Base-by-base conservation (phyloP, 2,329 filamentous ascomycete genomes). In the Beauveria brongniartii region DNA sequence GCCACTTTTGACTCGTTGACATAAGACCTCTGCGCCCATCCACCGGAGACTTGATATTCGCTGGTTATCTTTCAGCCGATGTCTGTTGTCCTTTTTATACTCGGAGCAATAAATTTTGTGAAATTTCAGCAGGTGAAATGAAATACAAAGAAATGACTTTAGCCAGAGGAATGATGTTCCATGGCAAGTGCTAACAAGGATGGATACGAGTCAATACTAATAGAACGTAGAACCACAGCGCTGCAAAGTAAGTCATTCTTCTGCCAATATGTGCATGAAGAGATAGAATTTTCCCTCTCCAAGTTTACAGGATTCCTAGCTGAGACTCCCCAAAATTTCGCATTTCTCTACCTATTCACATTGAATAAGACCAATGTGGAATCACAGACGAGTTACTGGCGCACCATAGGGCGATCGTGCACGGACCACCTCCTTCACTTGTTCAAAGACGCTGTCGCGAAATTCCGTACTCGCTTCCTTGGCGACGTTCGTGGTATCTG, bases 361-460 rank as follows among this genome's bases (percentile, higher is more conserved):
- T 12, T 18, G 9, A 41, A 41, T 20, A 12, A 34, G 22, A 12
- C 24, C 26, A 47, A 22, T 12, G 16, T 47, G 28, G 28, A 37
- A 55, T 30, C 26, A 12, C 28, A 14, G 22, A 14, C 12, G 8
- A 44, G 43, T 56, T 46, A 14, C 41, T 55, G 28, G 24, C 18
- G 54, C 28, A 20, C 18, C 12, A 20, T 12, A 46, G 12, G 18
- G 28, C 30, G 10, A 10, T 5, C 58, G 58, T 55, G 61, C 61
- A 62, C 61, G 61, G 61, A 62, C 61, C 61, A 62, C 44, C 55
- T 48, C 50, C 24, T 46, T 57, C 37, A 8, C 30, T 44, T 37
- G 22, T 56, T 24, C 26, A 50, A 46, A 53, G 24, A 18, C n/a
- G 37, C 50, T 52, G 43, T 62, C 61, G 61, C 61, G 56, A 62